Base-by-base conservation (phyloP, 202 grass and related monocot species). In the Panicum virgatum region DNA sequence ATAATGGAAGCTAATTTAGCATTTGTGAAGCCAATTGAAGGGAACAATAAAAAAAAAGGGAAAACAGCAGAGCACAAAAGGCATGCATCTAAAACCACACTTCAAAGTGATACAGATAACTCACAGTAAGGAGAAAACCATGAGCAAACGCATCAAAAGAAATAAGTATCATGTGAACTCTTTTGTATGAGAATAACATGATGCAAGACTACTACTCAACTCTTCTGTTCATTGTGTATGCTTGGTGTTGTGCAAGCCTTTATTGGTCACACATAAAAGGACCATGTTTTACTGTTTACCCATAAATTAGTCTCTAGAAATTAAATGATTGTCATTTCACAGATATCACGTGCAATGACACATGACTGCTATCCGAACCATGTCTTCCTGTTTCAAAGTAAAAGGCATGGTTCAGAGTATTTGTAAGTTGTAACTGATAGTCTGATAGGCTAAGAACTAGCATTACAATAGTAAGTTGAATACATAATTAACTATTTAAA, bases 1-100 rank as follows among this genome's bases (percentile, higher is more conserved):
- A 51, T 45, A 79, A 53, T 63, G 54, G 56, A 53, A 79, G 86
- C 10, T 13, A 68, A 75, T 69, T 69, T 53, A 85, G 56, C 61
- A 88, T 63, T 54, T 15, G 37, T 46, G 32, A 82, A 71, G 25
- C 44, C 37, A 88, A 57, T 72, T 51, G 45, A 22, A 19, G 63
- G 22, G n/a, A n/a, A 39, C 16, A 32, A 45, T 9, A 46, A 70
- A 34, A 46, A 70, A 34, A 58, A 81, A 75, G 8, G 62, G 25
- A 4, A 69, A 82, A 63, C 2, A 5, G 3, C 13, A 70, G 20
- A 63, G 53, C 56, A 29, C 71, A 85, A 75, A 19, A 43, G 37
- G 1, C 5, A 46, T 9, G 13, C 25, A 52, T 80, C 51, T 65
- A 46, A 38, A 32, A 52, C 34, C 54, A 27, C 44, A 81, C 16